Conservation (phyloP, 805 yeast genomes). For the Ascoidea rubescens region DNA sequence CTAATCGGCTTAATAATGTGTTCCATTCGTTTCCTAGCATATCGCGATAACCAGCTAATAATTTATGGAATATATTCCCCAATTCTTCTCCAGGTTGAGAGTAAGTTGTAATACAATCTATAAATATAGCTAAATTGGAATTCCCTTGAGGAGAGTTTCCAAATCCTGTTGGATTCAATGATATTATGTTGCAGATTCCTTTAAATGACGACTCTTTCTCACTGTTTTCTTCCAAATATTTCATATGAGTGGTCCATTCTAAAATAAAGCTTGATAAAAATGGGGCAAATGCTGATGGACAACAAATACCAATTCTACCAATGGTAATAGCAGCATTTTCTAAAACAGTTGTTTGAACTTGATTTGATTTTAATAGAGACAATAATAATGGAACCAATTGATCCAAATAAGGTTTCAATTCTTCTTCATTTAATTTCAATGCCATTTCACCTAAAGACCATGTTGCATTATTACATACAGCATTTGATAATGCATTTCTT, state of each 20-base stretch:
- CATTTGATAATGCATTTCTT: constrained; percentile 32
- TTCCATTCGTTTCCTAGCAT: constrained; percentile 30
- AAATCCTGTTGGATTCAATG: constrained; percentile 53
- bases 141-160: constrained; percentile 31
- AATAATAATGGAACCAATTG: constrained; percentile 43
- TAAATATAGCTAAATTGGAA: constrained; percentile 34
- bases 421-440: constrained; percentile 34
- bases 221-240: constrained; percentile 57
- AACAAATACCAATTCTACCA: constrained; percentile 66
- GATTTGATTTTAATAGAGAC: constrained; percentile 39
- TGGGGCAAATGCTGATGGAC: constrained; percentile 44
- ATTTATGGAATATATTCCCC: constrained; percentile 27
- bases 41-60: constrained; percentile 30
- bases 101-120: constrained; percentile 46
- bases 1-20: constrained; percentile 11
- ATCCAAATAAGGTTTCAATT: constrained; percentile 35
- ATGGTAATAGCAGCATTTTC: constrained; percentile 86
- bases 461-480: constrained; percentile 77
- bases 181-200: constrained; percentile 67
- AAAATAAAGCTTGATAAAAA: constrained; percentile 42
- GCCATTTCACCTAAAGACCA: constrained; percentile 91
- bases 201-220: constrained; percentile 81
- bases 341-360: constrained; percentile 47
- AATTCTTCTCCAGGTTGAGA: constrained; percentile 34
- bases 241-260: constrained; percentile 61